phyloP scores from a whole-genome alignment of 805 yeast species.

The Isabelozyma gotoi region DNA sequence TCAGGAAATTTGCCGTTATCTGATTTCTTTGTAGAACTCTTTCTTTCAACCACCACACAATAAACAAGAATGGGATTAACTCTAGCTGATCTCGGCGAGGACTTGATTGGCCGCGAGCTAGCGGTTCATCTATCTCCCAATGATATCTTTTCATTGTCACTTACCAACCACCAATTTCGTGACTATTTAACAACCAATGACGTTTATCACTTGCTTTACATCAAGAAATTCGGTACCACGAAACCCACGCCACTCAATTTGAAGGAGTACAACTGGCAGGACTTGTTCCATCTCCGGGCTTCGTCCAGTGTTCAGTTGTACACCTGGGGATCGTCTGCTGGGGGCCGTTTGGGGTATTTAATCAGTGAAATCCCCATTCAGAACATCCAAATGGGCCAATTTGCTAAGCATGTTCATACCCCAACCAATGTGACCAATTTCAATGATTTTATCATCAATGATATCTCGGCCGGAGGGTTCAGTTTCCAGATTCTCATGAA shows the following conservation, averaged over 20 bases:
- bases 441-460: constrained; percentile 34
- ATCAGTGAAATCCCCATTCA: constrained; percentile 22
- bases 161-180: constrained; percentile 38
- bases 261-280: constrained; percentile 48
- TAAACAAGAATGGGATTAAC: neutral
- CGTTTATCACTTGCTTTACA: constrained; percentile 37
- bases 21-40: neutral
- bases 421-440: constrained; percentile 41
- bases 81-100: constrained; percentile 35
- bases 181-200: constrained; percentile 25
- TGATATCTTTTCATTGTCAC: constrained; percentile 42
- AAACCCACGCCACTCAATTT: constrained; percentile 42
- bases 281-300: constrained; percentile 41
- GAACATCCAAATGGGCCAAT: constrained; percentile 14
- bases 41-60: neutral
- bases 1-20: neutral
- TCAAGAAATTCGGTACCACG: constrained; percentile 43
- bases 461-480: constrained; percentile 64
- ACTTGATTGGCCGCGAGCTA: constrained; percentile 36
- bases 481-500: constrained; percentile 58
- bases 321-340: constrained; percentile 50
- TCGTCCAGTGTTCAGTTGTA: constrained; percentile 33
- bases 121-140: constrained; percentile 29
- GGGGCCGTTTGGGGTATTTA: constrained; percentile 49
- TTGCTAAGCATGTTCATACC: constrained; percentile 27